These are phyloP conservation scores for Quercus robur DNA, from an alignment of 306 rosid genomes.

Conservation along the genomic window DNA sequence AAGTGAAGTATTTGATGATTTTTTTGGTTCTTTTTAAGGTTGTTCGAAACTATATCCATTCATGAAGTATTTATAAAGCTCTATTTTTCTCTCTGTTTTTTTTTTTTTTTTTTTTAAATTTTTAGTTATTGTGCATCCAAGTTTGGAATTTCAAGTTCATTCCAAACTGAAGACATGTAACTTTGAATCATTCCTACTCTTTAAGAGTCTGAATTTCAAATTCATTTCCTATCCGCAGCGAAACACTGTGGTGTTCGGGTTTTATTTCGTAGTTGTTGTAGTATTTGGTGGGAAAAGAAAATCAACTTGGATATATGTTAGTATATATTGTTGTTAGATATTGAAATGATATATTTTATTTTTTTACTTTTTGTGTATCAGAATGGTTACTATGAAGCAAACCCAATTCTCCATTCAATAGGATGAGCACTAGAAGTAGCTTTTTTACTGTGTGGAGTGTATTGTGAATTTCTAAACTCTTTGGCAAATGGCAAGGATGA, in stretches of 20 bases:
- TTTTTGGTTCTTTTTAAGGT: not conserved
- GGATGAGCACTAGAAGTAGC: not conserved
- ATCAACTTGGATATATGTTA: not conserved
- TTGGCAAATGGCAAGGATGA: conserved; percentile 21
- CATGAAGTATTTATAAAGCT: not conserved
- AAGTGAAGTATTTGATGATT: not conserved
- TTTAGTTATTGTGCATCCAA: not conserved
- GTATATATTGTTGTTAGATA: not conserved
- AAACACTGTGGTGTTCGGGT: not conserved
- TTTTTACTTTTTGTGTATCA: not conserved
- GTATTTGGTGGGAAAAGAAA: not conserved
- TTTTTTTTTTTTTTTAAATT: not conserved
- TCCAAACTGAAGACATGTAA: not conserved
- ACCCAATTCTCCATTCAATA: not conserved
- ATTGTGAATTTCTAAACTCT: not conserved
- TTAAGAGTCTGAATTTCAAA: not conserved
- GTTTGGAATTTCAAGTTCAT: not conserved
- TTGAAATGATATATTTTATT: not conserved
- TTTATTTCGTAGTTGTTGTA: not conserved
- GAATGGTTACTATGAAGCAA: not conserved
- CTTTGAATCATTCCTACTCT: not conserved
- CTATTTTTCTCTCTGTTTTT: not conserved
- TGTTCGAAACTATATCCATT: not conserved
- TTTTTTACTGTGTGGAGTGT: not conserved
- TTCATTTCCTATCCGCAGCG: not conserved